These are phyloP conservation scores for Zasmidium angulare DNA, from an alignment of 2,329 filamentous ascomycete species.

Conservation along the genomic window DNA sequence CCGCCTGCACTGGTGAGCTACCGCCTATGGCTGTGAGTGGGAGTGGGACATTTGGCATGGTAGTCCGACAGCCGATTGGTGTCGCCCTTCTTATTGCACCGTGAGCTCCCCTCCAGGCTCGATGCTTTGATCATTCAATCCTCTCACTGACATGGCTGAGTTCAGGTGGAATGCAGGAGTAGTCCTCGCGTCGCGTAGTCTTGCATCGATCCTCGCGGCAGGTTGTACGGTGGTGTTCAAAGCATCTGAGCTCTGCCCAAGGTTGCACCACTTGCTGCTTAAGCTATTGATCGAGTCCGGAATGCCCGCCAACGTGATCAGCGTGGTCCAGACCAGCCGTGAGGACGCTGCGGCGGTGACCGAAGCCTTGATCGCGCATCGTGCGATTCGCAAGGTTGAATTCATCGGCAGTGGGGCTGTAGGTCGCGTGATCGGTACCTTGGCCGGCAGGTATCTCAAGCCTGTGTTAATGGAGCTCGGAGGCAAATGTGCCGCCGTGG, in stretches of 20 bases:
- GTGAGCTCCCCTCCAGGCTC: too few species aligned
- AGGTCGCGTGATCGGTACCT: constrained; percentile 41
- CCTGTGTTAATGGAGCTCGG: constrained; percentile 48
- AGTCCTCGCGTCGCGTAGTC: constrained; percentile 20
- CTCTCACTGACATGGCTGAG: too few species aligned
- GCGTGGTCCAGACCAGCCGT: constrained; percentile 37
- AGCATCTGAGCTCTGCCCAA: constrained; percentile 22
- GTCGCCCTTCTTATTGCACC: too few species aligned
- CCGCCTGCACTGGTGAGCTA: too few species aligned
- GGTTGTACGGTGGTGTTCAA: constrained; percentile 29
- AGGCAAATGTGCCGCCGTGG: constrained; percentile 39
- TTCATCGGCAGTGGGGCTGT: constrained; percentile 47
- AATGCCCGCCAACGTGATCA: constrained; percentile 43
- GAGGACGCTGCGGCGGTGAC: constrained; percentile 39
- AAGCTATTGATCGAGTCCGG: constrained; percentile 43
- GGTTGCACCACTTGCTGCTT: constrained; percentile 26
- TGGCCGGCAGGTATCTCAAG: constrained; percentile 9
- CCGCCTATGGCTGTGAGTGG: too few species aligned
- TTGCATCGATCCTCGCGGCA: constrained; percentile 23
- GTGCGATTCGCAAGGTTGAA: constrained; percentile 42
- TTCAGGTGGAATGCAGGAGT: constrained; percentile 27
- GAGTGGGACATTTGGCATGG: too few species aligned
- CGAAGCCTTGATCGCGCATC: constrained; percentile 39
- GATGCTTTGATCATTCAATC: too few species aligned
- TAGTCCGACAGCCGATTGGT: too few species aligned